Evolutionary conservation across 2,329 filamentous ascomycete genomes (phyloP).

Genomic region (Alternaria triticina): DNA sequence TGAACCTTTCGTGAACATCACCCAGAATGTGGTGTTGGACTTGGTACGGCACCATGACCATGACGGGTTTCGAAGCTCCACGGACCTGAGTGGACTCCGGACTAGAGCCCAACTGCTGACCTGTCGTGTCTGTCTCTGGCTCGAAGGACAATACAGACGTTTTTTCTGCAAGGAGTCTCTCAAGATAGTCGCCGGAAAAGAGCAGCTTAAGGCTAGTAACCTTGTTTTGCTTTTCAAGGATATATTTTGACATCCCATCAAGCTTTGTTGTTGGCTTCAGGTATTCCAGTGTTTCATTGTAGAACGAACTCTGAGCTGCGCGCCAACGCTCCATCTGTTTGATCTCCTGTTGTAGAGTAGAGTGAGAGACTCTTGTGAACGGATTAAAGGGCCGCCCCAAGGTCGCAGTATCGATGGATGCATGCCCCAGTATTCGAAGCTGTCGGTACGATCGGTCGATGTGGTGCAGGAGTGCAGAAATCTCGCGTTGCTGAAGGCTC

Average conservation of each 20-base stretch:
- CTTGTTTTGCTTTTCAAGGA: neutral
- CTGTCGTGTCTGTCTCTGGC: neutral
- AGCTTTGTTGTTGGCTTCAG: neutral
- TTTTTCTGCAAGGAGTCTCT: neutral
- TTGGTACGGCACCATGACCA: neutral
- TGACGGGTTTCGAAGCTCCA: neutral
- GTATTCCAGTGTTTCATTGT: neutral
- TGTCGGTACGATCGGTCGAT: neutral
- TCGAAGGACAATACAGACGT: neutral
- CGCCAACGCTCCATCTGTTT: neutral
- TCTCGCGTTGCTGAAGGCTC: neutral
- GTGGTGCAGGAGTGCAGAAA: neutral
- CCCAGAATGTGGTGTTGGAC: neutral
- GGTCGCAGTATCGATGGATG: neutral
- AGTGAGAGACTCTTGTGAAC: neutral
- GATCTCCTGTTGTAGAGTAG: neutral
- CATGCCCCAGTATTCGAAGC: neutral
- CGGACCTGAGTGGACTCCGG: fast-evolving
- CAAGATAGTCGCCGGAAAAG: neutral
- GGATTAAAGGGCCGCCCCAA: neutral
- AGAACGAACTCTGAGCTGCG: neutral
- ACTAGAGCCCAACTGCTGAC: neutral
- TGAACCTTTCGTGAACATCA: neutral
- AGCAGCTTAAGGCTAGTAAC: neutral
- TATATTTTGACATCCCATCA: neutral